A percentile compares a stretch with the other conserved stretches of the same genome.
phyloP scores from a whole-genome alignment of 1,284 basidiomycete genomes.

The Melampsora larici-populina region DNA sequence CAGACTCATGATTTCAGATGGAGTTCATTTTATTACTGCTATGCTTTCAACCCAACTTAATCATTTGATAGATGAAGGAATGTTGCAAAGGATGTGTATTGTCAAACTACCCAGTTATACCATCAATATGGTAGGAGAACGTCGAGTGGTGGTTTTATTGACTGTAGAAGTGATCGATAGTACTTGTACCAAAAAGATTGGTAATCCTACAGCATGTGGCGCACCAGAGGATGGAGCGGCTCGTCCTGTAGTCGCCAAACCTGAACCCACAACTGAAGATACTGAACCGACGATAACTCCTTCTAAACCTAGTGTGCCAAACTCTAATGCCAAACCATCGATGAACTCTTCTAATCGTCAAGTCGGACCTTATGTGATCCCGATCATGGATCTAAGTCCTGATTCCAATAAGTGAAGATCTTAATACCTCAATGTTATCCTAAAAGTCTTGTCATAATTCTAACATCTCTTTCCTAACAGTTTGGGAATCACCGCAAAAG shows the following conservation, averaged over 20 bases:
- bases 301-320: constrained; percentile 49
- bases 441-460: background rate
- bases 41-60: constrained; percentile 96
- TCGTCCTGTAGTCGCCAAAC: constrained; percentile 45
- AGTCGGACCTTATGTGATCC: constrained; percentile 61
- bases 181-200: constrained; percentile 67
- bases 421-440: background rate
- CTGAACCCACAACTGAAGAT: constrained; percentile 48
- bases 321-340: constrained; percentile 49
- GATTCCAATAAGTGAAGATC: constrained; percentile 79
- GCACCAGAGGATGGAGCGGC: constrained; percentile 46
- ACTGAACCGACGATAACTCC: constrained; percentile 45
- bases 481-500: constrained; percentile 95
- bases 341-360: constrained; percentile 47
- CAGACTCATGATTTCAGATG: constrained; percentile 64
- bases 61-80: constrained; percentile 66
- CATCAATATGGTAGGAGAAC: constrained; percentile 66
- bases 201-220: constrained; percentile 62
- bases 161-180: constrained; percentile 62
- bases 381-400: constrained; percentile 91
- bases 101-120: constrained; percentile 73
- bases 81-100: constrained; percentile 69
- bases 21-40: constrained; percentile 75
- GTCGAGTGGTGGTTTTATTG: constrained; percentile 80
- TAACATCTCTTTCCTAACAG: constrained; percentile 45